Conservation (phyloP, 2,329 filamentous ascomycete genomes). For the Tolypocladium pustulatum region DNA sequence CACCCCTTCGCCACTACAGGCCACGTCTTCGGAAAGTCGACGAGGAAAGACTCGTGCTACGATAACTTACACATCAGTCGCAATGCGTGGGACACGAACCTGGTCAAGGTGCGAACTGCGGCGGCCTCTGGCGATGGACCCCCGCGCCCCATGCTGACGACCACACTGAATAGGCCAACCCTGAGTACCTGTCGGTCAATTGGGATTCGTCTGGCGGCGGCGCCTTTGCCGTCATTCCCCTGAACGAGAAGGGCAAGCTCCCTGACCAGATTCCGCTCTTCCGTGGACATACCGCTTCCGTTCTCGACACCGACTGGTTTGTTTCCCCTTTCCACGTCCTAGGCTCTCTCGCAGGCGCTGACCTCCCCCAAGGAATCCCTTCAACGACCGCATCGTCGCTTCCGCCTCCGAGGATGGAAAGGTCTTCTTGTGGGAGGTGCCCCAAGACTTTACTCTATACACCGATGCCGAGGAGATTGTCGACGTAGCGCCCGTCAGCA, state of each 20-base stretch:
- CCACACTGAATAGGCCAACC: conserved; percentile 60
- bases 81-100: conserved; percentile 98
- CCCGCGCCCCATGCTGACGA: conserved; percentile 6
- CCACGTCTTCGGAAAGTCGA: conserved; percentile 95
- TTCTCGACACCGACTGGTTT: conserved; percentile 94
- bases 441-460: conserved; percentile 73
- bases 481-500: conserved; percentile 72
- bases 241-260: conserved; percentile 79
- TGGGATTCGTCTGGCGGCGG: conserved; percentile 96
- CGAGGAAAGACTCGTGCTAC: conserved; percentile 96
- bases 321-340: conserved; percentile 3
- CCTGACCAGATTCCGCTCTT: conserved; percentile 93
- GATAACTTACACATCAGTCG: conserved; percentile 94
- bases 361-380: conserved; percentile 64
- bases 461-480: conserved; percentile 75
- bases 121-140: not conserved
- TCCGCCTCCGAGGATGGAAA: conserved; percentile 96
- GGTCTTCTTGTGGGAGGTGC: conserved; percentile 94
- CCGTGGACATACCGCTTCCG: conserved; percentile 87
- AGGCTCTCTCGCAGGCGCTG: conserved; percentile 5
- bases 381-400: conserved; percentile 86
- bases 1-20: conserved; percentile 40
- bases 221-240: conserved; percentile 90
- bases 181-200: conserved; percentile 92
- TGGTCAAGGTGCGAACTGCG: conserved; percentile 69